Evolutionary conservation across 1,139 yeast species (phyloP).

Genomic region (Geotrichum armillariae): DNA sequence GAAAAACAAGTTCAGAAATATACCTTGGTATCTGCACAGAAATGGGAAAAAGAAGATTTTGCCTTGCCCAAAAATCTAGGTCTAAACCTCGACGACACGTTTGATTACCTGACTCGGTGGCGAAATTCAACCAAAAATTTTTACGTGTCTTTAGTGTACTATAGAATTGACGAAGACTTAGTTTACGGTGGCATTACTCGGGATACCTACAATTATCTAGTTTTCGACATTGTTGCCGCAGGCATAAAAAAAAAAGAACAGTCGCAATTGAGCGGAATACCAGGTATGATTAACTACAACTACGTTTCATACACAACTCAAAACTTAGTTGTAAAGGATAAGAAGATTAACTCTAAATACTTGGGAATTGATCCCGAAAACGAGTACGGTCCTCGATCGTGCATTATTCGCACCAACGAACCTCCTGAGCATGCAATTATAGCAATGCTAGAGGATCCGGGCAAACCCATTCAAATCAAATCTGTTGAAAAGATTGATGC

Average conservation of each 20-base stretch:
- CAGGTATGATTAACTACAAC: not conserved
- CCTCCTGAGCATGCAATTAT: constrained; percentile 7
- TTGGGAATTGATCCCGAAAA: constrained; percentile 4
- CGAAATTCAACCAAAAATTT: not conserved
- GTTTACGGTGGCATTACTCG: not conserved
- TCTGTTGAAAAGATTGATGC: constrained; percentile 8
- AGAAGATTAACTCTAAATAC: not conserved
- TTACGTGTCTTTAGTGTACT: not conserved
- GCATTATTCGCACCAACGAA: not conserved
- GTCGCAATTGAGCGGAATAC: not conserved
- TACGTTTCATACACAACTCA: not conserved
- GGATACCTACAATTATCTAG: not conserved
- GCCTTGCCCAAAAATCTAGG: no score
- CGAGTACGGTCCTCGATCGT: constrained; percentile 3
- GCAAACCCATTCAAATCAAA: not conserved
- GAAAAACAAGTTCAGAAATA: not conserved
- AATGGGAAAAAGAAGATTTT: no score
- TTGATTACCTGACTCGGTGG: not conserved
- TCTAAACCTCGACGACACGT: not conserved
- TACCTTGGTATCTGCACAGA: not conserved
- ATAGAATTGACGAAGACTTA: not conserved
- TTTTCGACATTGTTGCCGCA: not conserved
- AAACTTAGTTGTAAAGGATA: not conserved
- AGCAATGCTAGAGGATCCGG: constrained; percentile 7
- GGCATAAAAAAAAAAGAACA: not conserved